Base-by-base conservation (phyloP, 108 stramenopile species). In the Schizochytrium sp. region DNA sequence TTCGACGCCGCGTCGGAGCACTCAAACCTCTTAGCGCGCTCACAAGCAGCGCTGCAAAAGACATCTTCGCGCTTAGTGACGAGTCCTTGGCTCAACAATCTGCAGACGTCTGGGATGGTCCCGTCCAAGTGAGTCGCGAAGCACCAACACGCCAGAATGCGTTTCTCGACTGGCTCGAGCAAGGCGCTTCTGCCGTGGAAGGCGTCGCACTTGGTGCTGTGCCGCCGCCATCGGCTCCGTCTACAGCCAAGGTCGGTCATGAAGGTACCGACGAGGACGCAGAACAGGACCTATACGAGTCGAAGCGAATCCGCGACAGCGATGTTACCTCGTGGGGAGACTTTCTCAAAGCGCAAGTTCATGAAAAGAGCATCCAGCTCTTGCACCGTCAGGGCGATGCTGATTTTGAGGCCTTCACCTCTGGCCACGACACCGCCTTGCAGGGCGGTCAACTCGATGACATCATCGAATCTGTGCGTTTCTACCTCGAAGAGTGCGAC, bases 401-500 rank as follows among this genome's bases (percentile, higher is more conserved):
- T 12, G 76, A 83, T 23, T 53, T 83, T 53, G 45, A 47, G 48
- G 51, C 76, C 25, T 83, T 53, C 23, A 83, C 45, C 51, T 83
- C 76, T 83, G 76, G 76, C 45, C 48, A 47, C n/a, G 76, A 83
- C 6, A 47, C 51, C 12, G 76, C 48, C 28, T 45, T 47, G 76
- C 48, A 83, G 5, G n/a, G 48, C 0, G 51, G 4, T 23, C 76
- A 83, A 16, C 45, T 83, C n/a, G 76, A 83, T 12, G 23, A 83
- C 2, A 83, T 83, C 51, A 12, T 53, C 3, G 76, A 83, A 3
- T 53, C 51, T 12, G 51, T 83, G 19, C 76, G 76, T 16, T 83
- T 53, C 76, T 83, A 53, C 28, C 76, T 83, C n/a, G 76, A 83
- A 45, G 76, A 83, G 45, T 83, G 76, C 28, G 76, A 83, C 23